Evolutionary conservation across 2,329 filamentous ascomycete genomes (phyloP), one percentile per base, ranked within the genome.

Genomic region (Capronia americana): DNA sequence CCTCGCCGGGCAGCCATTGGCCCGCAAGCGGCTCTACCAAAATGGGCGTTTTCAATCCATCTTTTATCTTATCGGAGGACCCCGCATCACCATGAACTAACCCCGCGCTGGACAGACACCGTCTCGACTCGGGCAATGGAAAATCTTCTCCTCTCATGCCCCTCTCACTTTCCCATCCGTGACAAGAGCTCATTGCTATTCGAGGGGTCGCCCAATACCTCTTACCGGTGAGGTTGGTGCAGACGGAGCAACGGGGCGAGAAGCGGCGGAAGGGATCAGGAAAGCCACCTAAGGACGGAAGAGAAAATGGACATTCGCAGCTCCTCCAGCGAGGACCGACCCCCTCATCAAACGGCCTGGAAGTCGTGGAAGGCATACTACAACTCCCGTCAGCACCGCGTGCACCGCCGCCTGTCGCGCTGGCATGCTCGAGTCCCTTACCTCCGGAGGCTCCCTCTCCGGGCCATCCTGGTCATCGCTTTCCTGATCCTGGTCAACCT

Each of bases 391-490:
- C 57, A 34, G 17, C 38, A 48, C 7, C 34, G 48, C 24, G 23
- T 64, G 3, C 61, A 66, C 28, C 32, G 23, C 2, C 68, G 61
- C 8, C 60, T 71, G 12, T 65, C 64, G 12, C 30, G 41, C 23
- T 20, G 65, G 7, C 69, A 71, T 51, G 57, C 24, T n/a, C 80
- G 81, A 4, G 78, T 86, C 26, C 87, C 87, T 0, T 84, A 84
- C 8, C 74, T 89, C 12, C 79, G 82, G 34, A 84, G 81, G 64
- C 79, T 89, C 3, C 87, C 87, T 0, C 81, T 87, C 4, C 76
- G 82, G 1, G 86, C 84, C 0, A 78, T 89, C 46, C 83, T 82
- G 1, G 87, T 88, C 32, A 87, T 89, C 30, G 55, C 82, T 1
- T 76, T 84, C 0, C 76, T 89, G 48, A 79, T 84, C 1, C 57